Evolutionary conservation across 805 yeast genomes (phyloP).

Genomic region (Starmera caribaea): DNA sequence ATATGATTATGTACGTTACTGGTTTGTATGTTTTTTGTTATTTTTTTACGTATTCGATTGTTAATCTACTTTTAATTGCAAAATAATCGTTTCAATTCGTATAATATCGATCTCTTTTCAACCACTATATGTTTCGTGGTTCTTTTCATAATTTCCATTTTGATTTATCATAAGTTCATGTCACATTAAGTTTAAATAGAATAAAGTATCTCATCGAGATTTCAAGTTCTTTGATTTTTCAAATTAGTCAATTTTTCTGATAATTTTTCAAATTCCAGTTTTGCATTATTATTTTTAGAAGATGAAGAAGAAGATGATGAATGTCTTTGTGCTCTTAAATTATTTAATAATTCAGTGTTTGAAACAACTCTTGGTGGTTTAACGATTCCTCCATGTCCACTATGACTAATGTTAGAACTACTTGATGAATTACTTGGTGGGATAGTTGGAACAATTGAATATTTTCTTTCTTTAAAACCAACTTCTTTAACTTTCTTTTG

Average conservation of each 20-base stretch:
- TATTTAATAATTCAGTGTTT: conserved; percentile 4
- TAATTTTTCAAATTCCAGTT: conserved; percentile 17
- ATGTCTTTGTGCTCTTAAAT: conserved; percentile 10
- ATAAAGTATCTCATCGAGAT: no score
- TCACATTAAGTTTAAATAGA: no score
- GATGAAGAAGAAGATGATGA: conserved; percentile 3
- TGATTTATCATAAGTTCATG: no score
- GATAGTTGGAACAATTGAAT: conserved; percentile 70
- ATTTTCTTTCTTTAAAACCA: conserved; percentile 60
- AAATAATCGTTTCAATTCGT: no score
- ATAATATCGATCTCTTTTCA: no score
- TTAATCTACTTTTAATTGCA: no score
- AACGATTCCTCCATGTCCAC: no score
- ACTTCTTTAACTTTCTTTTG: conserved; percentile 53
- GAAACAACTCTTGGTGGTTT: not conserved
- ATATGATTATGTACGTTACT: not conserved
- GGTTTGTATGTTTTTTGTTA: not conserved
- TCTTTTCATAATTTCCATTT: no score
- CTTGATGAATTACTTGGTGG: conserved; percentile 27
- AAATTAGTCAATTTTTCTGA: conserved; percentile 22
- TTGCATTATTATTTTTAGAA: conserved; percentile 2
- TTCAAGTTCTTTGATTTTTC: conserved; percentile 1
- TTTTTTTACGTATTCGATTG: no score
- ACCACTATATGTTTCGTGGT: no score
- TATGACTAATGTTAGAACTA: not conserved